phyloP scores from a whole-genome alignment of 345 rosid genomes.

The Brassica cretica region DNA sequence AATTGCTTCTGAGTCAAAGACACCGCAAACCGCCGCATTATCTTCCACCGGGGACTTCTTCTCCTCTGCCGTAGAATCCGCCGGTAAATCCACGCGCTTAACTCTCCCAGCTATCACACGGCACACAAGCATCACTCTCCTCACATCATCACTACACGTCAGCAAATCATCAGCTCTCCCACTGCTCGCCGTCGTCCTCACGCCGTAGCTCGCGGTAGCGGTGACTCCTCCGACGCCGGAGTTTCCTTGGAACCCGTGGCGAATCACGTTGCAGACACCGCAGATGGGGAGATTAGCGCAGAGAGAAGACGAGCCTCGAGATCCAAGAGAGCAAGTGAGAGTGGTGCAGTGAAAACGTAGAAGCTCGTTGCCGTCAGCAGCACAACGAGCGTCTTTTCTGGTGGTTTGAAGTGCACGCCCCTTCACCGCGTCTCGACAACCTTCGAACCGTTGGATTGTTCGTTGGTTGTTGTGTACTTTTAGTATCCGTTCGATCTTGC shows the following conservation, averaged over 20 bases:
- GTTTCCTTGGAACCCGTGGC: conserved; percentile 71
- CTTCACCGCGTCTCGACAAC: conserved; percentile 88
- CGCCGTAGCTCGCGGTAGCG: conserved; percentile 37
- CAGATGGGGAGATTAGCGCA: conserved; percentile 83
- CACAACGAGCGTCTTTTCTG: conserved; percentile 77
- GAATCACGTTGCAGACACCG: conserved; percentile 81
- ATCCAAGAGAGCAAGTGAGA: conserved; percentile 73
- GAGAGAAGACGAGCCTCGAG: conserved; percentile 71
- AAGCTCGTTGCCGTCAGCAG: conserved; percentile 96
- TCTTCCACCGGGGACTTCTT: conserved; percentile 34
- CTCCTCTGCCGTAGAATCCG: conserved; percentile 44
- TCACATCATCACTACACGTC: conserved; percentile 48
- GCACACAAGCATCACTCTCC: conserved; percentile 91
- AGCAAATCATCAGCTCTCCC: conserved; percentile 89
- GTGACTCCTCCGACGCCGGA: conserved; percentile 28
- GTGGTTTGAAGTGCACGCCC: conserved; percentile 69
- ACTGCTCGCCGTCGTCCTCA: conserved; percentile 85
- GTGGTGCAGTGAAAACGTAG: conserved; percentile 87
- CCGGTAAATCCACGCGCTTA: conserved; percentile 43
- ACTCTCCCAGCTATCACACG: conserved; percentile 95
- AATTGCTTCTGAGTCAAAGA: conserved; percentile 79
- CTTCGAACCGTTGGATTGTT: conserved; percentile 96
- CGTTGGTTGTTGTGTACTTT: conserved; percentile 92
- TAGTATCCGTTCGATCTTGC: conserved; percentile 88
- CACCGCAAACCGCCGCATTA: conserved; percentile 27